These are phyloP conservation scores for Suillus subaureus DNA, from an alignment of 768 basidiomycete genomes.

Conservation along the genomic window DNA sequence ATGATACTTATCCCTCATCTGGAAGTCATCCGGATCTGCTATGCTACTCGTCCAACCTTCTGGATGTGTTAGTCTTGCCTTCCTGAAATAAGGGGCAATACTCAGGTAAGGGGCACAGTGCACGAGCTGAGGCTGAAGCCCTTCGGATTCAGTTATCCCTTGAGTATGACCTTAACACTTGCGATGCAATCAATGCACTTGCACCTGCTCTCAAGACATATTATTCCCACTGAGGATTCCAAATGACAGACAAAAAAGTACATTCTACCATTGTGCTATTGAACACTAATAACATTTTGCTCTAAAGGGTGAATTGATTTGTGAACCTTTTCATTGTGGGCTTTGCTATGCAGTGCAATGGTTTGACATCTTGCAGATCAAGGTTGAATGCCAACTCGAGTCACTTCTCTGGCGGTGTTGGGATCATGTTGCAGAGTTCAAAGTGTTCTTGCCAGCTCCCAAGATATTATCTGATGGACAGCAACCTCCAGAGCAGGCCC, in stretches of 20 bases:
- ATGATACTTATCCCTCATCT: no score
- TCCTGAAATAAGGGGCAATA: no score
- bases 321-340: constrained; percentile 35
- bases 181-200: constrained; percentile 26
- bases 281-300: constrained; percentile 13
- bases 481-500: background rate
- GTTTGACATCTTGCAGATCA: constrained; percentile 25
- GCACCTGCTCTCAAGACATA: constrained; percentile 1
- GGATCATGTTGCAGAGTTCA: background rate
- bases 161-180: no score
- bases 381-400: constrained; percentile 20
- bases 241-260: constrained; percentile 1
- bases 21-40: no score
- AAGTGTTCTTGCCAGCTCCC: background rate
- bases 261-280: background rate
- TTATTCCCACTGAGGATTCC: constrained; percentile 18
- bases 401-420: constrained; percentile 11
- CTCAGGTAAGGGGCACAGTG: no score
- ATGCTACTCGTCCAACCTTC: no score
- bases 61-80: no score
- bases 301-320: constrained; percentile 28
- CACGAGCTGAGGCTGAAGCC: no score
- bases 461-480: background rate
- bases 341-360: constrained; percentile 31
- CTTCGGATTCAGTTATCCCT: no score